Percentiles rank a stretch among this genome's conserved stretches.
Evolutionary conservation across 805 yeast species (phyloP).

Genomic region (Candida xiaguanensis): DNA sequence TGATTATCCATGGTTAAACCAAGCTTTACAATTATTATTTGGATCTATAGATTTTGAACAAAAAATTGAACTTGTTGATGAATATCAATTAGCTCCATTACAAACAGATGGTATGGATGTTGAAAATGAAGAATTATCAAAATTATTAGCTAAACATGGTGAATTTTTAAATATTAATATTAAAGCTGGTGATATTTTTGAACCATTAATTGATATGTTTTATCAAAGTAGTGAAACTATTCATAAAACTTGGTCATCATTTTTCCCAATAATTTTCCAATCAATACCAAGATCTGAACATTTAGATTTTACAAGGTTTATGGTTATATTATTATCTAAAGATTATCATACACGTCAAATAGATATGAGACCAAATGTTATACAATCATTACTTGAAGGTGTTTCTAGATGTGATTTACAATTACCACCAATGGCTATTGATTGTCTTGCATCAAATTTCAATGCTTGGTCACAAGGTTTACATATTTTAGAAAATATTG

Average conservation of each 20-base stretch:
- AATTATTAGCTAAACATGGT: conserved; percentile 24
- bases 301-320: conserved; percentile 76
- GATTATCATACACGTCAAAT: conserved; percentile 93
- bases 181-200: conserved; percentile 59
- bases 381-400: conserved; percentile 80
- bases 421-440: conserved; percentile 90
- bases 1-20: conserved; percentile 92
- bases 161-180: conserved; percentile 28
- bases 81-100: conserved; percentile 53
- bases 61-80: conserved; percentile 43
- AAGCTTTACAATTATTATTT: conserved; percentile 81
- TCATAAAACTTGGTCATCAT: conserved; percentile 75
- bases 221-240: conserved; percentile 78
- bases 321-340: conserved; percentile 76
- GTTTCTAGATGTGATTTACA: conserved; percentile 73
- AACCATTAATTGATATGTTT: conserved; percentile 75
- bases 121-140: conserved; percentile 21
- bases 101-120: conserved; percentile 28
- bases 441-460: conserved; percentile 81
- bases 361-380: conserved; percentile 80
- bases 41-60: conserved; percentile 65
- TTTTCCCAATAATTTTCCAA: conserved; percentile 78
- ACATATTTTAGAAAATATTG: conserved; percentile 74
- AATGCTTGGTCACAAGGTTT: conserved; percentile 91
- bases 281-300: conserved; percentile 77